A percentile compares a stretch with the other conserved stretches of the same genome.
Evolutionary conservation across 768 basidiomycete species (phyloP).

Genomic region (Collybia sordida): DNA sequence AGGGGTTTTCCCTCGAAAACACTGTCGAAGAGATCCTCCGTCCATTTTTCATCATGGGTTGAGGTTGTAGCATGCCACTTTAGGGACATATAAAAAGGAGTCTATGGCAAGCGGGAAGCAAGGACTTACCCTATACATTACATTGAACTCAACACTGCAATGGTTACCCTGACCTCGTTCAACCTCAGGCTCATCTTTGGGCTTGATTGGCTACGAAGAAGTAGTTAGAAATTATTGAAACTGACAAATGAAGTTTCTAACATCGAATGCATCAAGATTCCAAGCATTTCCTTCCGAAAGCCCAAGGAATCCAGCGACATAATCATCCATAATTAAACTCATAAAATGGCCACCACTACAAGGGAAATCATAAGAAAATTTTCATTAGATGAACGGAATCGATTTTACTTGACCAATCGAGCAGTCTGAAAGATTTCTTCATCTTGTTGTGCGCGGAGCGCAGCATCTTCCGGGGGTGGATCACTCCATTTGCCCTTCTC

Average conservation of each 20-base stretch:
- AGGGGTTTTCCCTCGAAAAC: constrained; percentile 34
- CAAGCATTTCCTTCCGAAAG: constrained; percentile 46
- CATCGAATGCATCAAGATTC: constrained; percentile 47
- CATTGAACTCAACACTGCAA: constrained; percentile 65
- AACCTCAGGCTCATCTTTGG: constrained; percentile 23
- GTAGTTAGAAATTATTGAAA: not conserved
- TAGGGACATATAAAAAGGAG: not conserved
- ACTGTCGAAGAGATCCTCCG: constrained; percentile 38
- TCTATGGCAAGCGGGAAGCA: not conserved
- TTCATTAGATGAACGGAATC: constrained; percentile 6
- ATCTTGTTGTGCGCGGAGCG: constrained; percentile 31
- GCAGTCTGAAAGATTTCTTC: constrained; percentile 57
- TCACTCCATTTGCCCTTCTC: constrained; percentile 44
- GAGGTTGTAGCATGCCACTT: constrained; percentile 57
- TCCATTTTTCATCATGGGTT: constrained; percentile 46
- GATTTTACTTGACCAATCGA: constrained; percentile 47
- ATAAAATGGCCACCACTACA: constrained; percentile 48
- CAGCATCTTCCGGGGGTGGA: constrained; percentile 30
- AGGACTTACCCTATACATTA: constrained; percentile 34
- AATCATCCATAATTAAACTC: constrained; percentile 48
- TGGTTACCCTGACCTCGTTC: constrained; percentile 61
- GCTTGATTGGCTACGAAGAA: constrained; percentile 30
- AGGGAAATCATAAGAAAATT: not conserved
- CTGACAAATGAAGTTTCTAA: not conserved
- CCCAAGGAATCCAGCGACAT: constrained; percentile 54